Percentiles rank a stretch among this genome's conserved stretches.
phyloP scores from a whole-genome alignment of 495 filamentous ascomycete species.

The Jackrogersella minutella region DNA sequence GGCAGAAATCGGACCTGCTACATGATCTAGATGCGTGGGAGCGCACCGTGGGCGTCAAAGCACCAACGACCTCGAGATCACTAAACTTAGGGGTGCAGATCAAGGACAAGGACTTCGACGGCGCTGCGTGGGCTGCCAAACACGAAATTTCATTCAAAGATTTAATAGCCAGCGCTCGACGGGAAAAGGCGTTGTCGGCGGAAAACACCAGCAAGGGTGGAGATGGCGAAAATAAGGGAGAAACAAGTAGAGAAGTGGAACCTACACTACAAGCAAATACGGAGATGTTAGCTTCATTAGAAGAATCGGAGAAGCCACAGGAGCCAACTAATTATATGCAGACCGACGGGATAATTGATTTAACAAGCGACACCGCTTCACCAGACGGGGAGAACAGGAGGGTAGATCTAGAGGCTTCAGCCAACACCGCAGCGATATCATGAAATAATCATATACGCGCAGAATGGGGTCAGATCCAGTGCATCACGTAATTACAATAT shows the following conservation, averaged over 20 bases:
- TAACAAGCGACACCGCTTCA: constrained; percentile 15
- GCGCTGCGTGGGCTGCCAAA: constrained; percentile 72
- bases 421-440: constrained; percentile 14
- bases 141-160: constrained; percentile 77
- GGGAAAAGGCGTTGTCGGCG: constrained; percentile 49
- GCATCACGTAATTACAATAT: too few relatives aligned
- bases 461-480: too few relatives aligned
- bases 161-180: constrained; percentile 74
- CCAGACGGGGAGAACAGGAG: background rate
- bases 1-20: constrained; percentile 72
- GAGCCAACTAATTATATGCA: background rate
- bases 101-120: constrained; percentile 86
- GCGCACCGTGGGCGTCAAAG: constrained; percentile 67
- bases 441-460: constrained; percentile 4
- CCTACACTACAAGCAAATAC: constrained; percentile 8
- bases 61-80: constrained; percentile 46
- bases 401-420: constrained; percentile 17
- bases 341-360: constrained; percentile 21
- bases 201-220: constrained; percentile 16
- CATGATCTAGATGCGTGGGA: constrained; percentile 88
- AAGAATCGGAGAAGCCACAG: background rate
- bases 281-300: constrained; percentile 24
- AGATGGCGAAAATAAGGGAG: background rate
- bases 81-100: constrained; percentile 50
- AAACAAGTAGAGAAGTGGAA: constrained; percentile 1